Conservation (phyloP, 1,284 basidiomycete genomes). For the Apiotrichum sp. region DNA sequence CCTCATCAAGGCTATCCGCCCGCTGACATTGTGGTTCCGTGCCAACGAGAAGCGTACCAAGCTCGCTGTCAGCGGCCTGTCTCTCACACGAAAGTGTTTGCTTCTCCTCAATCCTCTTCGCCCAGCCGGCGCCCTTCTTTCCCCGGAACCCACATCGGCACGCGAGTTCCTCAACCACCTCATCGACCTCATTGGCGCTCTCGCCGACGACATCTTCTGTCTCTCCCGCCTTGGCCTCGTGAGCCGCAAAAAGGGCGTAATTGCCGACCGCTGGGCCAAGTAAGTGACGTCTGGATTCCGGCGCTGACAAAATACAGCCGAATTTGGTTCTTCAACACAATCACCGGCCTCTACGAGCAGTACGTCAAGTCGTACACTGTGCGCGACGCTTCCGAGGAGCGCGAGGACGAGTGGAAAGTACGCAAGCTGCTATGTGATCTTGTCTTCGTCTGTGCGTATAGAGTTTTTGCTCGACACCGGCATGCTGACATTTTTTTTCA, state of each 20-base stretch:
- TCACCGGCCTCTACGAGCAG: conserved; percentile 36
- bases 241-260: conserved; percentile 18
- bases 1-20: conserved; percentile 31
- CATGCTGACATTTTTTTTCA: conserved; percentile 8
- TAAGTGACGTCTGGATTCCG: conserved; percentile 14
- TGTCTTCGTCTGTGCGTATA: conserved; percentile 39
- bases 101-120: conserved; percentile 42
- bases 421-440: conserved; percentile 39
- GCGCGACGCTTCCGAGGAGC: conserved; percentile 11
- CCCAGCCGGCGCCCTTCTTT: conserved; percentile 35
- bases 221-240: conserved; percentile 36
- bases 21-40: conserved; percentile 30
- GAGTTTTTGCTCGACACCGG: background rate
- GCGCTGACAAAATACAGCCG: conserved; percentile 24
- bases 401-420: conserved; percentile 29
- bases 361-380: conserved; percentile 15
- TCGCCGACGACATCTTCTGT: conserved; percentile 42
- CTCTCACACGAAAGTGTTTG: conserved; percentile 42
- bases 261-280: conserved; percentile 38
- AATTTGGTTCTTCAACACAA: conserved; percentile 38
- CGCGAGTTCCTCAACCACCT: conserved; percentile 32
- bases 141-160: conserved; percentile 37
- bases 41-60: conserved; percentile 32
- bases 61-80: conserved; percentile 29
- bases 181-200: conserved; percentile 31